phyloP scores from a whole-genome alignment of 148 eudicot genomes.

The Chenopodium berlandieri region DNA sequence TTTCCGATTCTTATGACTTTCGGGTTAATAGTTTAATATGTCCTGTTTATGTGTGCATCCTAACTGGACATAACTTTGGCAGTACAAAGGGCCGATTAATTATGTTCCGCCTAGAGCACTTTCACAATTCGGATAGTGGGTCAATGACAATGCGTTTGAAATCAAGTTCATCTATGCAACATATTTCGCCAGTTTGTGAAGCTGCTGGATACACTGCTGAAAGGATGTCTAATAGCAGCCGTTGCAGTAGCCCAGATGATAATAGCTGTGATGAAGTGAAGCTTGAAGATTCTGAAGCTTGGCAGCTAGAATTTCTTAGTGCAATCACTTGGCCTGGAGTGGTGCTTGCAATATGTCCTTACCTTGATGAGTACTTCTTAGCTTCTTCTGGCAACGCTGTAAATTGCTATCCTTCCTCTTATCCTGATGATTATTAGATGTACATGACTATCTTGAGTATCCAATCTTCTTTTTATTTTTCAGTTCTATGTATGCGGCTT shows the following conservation, averaged over 20 bases:
- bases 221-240: slow-evolving; percentile 61
- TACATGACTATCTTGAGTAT: slow-evolving; percentile 17
- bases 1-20: not conserved
- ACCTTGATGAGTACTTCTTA: slow-evolving; percentile 82
- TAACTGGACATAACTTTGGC: slow-evolving; percentile 35
- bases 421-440: slow-evolving; percentile 5
- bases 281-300: slow-evolving; percentile 82
- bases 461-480: slow-evolving; percentile 16
- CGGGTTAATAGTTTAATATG: not conserved
- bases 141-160: slow-evolving; percentile 54
- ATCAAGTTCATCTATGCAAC: slow-evolving; percentile 56
- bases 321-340: slow-evolving; percentile 59
- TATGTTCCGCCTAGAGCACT: slow-evolving; percentile 78
- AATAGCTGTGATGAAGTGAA: slow-evolving; percentile 67
- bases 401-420: slow-evolving; percentile 27
- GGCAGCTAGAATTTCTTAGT: slow-evolving; percentile 64
- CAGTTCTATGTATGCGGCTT: slow-evolving; percentile 93
- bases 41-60: slow-evolving; percentile 1
- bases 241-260: slow-evolving; percentile 87
- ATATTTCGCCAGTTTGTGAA: slow-evolving; percentile 59
- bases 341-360: slow-evolving; percentile 80
- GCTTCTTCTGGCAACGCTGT: slow-evolving; percentile 89
- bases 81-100: slow-evolving; percentile 86
- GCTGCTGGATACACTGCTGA: slow-evolving; percentile 56
- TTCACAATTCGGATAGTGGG: slow-evolving; percentile 62